These are phyloP conservation scores for Cyberlindnera meyerae DNA, from an alignment of 805 yeast genomes.

Conservation along the genomic window DNA sequence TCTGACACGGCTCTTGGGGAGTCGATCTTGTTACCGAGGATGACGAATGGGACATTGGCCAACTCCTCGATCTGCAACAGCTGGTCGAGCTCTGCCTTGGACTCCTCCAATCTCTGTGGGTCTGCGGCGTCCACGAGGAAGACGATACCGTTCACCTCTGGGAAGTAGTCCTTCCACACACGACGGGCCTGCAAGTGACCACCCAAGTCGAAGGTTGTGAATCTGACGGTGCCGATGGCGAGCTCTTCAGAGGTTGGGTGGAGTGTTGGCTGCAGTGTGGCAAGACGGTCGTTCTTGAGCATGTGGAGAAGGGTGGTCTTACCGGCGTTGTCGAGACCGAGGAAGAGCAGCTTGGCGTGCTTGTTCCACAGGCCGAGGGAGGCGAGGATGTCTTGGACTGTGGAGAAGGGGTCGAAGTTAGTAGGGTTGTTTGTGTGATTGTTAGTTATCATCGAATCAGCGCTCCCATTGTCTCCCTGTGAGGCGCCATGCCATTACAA, in stretches of 20 bases:
- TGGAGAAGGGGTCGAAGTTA: not conserved
- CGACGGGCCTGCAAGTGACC: slow-evolving; percentile 99
- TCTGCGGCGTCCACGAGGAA: slow-evolving; percentile 97
- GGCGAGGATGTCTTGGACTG: slow-evolving; percentile 54
- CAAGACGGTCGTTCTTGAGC: slow-evolving; percentile 93
- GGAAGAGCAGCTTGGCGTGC: slow-evolving; percentile 91
- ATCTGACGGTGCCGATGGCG: slow-evolving; percentile 92
- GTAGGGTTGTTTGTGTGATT: no score
- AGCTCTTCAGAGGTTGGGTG: slow-evolving; percentile 99
- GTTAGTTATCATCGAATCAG: no score
- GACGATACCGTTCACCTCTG: slow-evolving; percentile 97
- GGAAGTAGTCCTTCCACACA: slow-evolving; percentile 98
- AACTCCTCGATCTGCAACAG: slow-evolving; percentile 91
- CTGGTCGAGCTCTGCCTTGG: slow-evolving; percentile 91
- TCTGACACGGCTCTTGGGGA: slow-evolving; percentile 92
- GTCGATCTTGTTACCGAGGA: slow-evolving; percentile 96
- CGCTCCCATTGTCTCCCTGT: no score
- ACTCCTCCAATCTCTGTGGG: slow-evolving; percentile 90
- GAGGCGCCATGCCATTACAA: not conserved
- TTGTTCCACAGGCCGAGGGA: slow-evolving; percentile 85
- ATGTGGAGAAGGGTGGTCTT: slow-evolving; percentile 86
- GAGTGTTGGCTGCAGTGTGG: slow-evolving; percentile 94
- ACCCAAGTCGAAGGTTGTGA: slow-evolving; percentile 97
- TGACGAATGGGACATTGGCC: slow-evolving; percentile 81
- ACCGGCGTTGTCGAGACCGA: slow-evolving; percentile 98